These are phyloP conservation scores for Naganishia randhawae DNA, from an alignment of 768 basidiomycete species.

Conservation along the genomic window DNA sequence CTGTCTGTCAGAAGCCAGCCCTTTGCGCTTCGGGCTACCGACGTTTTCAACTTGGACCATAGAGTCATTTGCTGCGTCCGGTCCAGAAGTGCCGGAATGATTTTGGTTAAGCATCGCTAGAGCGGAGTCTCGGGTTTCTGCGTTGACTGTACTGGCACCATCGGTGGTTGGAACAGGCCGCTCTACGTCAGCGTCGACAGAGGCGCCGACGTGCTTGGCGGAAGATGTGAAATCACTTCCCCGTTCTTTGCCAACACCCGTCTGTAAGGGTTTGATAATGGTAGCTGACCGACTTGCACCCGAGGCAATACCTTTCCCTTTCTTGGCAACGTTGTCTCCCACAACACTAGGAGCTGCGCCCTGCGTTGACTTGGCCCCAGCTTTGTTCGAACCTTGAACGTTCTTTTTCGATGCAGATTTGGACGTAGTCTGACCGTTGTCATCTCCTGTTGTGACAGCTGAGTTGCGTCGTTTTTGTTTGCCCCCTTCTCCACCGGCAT, in stretches of 20 bases:
- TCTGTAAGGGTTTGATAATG: neutral
- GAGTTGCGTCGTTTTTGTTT: constrained; percentile 22
- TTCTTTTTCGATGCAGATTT: constrained; percentile 12
- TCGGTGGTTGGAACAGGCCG: neutral
- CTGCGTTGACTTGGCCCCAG: constrained; percentile 1
- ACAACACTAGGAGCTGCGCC: neutral
- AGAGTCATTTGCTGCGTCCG: neutral
- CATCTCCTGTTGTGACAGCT: neutral
- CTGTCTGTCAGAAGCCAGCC: neutral
- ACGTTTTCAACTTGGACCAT: neutral
- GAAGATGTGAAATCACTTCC: neutral
- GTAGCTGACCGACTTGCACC: neutral
- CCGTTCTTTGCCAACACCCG: neutral
- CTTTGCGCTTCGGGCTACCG: constrained; percentile 8
- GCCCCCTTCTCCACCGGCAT: constrained; percentile 14
- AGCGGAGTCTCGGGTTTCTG: neutral
- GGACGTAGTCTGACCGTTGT: neutral
- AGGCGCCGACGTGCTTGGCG: neutral
- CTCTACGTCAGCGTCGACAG: neutral
- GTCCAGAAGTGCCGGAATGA: neutral
- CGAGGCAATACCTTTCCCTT: neutral
- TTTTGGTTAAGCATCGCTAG: neutral
- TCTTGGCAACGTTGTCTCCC: neutral
- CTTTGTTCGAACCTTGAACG: neutral
- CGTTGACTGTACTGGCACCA: neutral